Base-by-base conservation (phyloP, 2,329 filamentous ascomycete species). In the Mycosphaerelloides madeirae region DNA sequence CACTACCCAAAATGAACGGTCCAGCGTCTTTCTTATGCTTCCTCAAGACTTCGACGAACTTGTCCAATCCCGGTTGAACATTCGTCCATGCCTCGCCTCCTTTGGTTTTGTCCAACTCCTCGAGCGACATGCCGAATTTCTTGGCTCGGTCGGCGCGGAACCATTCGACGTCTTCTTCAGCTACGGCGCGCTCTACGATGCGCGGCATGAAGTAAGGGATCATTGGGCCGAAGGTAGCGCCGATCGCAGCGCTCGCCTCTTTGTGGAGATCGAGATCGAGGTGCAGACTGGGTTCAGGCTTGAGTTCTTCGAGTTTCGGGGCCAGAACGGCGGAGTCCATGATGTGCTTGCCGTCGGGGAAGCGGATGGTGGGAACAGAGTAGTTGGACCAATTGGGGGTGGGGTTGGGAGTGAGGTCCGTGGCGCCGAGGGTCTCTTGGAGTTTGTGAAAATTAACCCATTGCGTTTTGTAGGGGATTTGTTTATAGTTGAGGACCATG, bases 21-120 rank as follows among this genome's bases (percentile, higher is more conserved):
- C 54, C 54, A 22, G 49, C 46, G 25, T 50, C 50, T 32, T 74
- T 75, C 31, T 47, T 51, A 28, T 49, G 15, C 44, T 47, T 29
- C 28, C 15, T 38, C 29, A 53, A 22, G 14, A 53, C n/a, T 2
- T 11, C 44, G 19, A 33, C 25, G 16, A 53, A 31, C 28, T 38
- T 37, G 29, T 25, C 16, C 16, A 46, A 13, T 5, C 43, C 43
- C 9, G 51, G 39, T 33, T 44, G 34, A 4, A 39, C 45, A 3
- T 34, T 43, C 20, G 44, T 36, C 47, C 50, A 57, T 4, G 50
- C 52, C 22, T 37, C 25, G 34, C 51, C 45, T 14, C 52, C 45
- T 19, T 40, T 46, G 20, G 19, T 59, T 44, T 67, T 68, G 1
- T 48, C 46, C 6, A 52, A 29, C 20, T 54, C 46, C 9, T 49